Percentiles rank a stretch among this genome's conserved stretches.
Conservation (phyloP, 768 basidiomycete genomes). For the Pisolithus albus region DNA sequence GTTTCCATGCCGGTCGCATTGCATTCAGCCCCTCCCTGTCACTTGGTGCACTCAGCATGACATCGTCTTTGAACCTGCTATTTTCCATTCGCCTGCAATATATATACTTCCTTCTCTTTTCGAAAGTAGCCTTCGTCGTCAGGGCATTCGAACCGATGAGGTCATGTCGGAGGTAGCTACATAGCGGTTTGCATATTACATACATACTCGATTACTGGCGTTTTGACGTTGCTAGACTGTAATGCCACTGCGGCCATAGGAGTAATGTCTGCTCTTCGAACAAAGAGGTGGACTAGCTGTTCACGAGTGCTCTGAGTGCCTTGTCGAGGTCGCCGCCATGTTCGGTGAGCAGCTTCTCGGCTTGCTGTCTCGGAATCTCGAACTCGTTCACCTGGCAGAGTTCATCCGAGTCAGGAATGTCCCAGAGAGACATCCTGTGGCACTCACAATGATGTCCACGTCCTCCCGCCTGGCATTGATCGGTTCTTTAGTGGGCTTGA, state of each 20-base stretch:
- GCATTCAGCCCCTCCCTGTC: not conserved
- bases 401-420: not conserved
- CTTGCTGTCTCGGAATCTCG: conserved; percentile 21
- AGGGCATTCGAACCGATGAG: conserved; percentile 9
- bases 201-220: conserved; percentile 17
- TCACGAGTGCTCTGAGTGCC: conserved; percentile 21
- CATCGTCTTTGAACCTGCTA: conserved; percentile 1
- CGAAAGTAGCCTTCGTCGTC: conserved; percentile 1
- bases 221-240: conserved; percentile 21
- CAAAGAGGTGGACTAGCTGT: conserved; percentile 9
- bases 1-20: conserved; percentile 4
- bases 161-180: conserved; percentile 1
- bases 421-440: not conserved
- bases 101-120: conserved; percentile 14
- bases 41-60: not conserved
- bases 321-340: conserved; percentile 24
- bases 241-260: conserved; percentile 19
- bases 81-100: conserved; percentile 4
- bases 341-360: conserved; percentile 25
- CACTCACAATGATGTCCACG: conserved; percentile 22
- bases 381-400: conserved; percentile 22
- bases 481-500: conserved; percentile 38
- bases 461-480: conserved; percentile 23
- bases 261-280: not conserved
- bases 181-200: conserved; percentile 4